Base-by-base conservation (phyloP, 352 stramenopile species). In the Phytopythium vexans region DNA sequence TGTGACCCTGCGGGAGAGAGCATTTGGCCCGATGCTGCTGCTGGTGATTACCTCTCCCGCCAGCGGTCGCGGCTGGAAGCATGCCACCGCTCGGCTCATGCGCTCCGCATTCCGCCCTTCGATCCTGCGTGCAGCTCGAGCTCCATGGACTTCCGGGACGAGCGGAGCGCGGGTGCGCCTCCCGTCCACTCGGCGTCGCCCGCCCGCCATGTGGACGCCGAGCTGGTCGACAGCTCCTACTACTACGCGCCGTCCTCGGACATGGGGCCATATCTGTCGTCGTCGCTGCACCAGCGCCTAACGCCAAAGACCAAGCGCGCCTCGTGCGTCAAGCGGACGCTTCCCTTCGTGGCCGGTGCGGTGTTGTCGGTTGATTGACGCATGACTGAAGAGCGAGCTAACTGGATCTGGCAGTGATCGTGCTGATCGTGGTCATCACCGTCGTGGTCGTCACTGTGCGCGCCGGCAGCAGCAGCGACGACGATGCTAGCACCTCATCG, bases 381-480 rank as follows among this genome's bases (percentile, higher is more conserved):
- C 21, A 27, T 27, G 21, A 27, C 21, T 27, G 21, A 27, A 2
- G 21, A 27, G 21, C 21, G 21, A 27, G 21, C 21, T 27, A 27
- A 27, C 21, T 27, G 21, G 21, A 27, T 27, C 21, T 27, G 21
- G 50, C 55, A 35, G 40, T 64, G 4, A 10, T 60, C 33, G 69
- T 81, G 49, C 44, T 84, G 8, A 43, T 81, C 32, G 46, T 69
- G 16, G 62, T 73, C 46, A 66, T 86, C 55, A 60, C 56, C 8
- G 62, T 80, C 15, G 62, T 81, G 8, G 57, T 51, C 27, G 62
- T 85, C 41, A 65, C 64, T 6, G 33, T 74, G 16, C 47, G 66
- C 21, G 48, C 55, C 41, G 68, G 62, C 54, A 68, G 52, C 14
- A 66, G 38, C 47, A 58, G n/a, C 34, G 49, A 52, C 38, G 36